Base-by-base conservation (phyloP, 768 basidiomycete genomes). In the Leucogyrophana mollusca region DNA sequence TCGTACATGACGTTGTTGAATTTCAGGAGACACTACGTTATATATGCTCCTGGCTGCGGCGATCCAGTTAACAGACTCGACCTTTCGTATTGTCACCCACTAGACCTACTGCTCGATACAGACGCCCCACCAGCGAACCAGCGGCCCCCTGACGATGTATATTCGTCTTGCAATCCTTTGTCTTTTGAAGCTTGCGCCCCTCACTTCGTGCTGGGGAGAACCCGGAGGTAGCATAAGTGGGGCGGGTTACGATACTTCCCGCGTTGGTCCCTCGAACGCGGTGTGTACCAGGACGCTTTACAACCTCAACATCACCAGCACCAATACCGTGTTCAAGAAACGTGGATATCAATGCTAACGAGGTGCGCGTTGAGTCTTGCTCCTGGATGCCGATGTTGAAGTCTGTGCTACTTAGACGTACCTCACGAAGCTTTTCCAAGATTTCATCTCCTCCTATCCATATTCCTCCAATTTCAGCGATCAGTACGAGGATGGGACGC, bases 201-300 rank as follows among this genome's bases (percentile, higher is more conserved):
- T n/a, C n/a, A n/a, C n/a, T n/a, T n/a, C n/a, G n/a, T n/a, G n/a
- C n/a, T n/a, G n/a, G n/a, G n/a, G n/a, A n/a, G n/a, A n/a, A n/a
- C n/a, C n/a, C n/a, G n/a, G n/a, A n/a, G n/a, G n/a, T n/a, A n/a
- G n/a, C n/a, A n/a, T n/a, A n/a, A n/a, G n/a, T n/a, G n/a, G n/a
- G n/a, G n/a, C n/a, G n/a, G n/a, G n/a, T n/a, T 30, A 30, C 27
- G 27, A 51, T n/a, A n/a, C 50, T 2, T 41, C 50, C 10, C 50
- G 50, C 40, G 14, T 51, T 14, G 50, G 50, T 5, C 50, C 50
- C 9, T 20, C 39, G n/a, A 51, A 51, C 32, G 50, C 50, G 11
- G 43, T 42, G 22, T 51, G 50, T 20, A 25, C n/a, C 8, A 38
- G 45, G 11, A 35, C 46, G 32, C 37, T 20, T 4, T 51, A 51